Percentiles rank a stretch among this genome's conserved stretches.
These are phyloP conservation scores for Microbotryomycetes sp. DNA, from an alignment of 1,284 basidiomycete species.

Conservation along the genomic window DNA sequence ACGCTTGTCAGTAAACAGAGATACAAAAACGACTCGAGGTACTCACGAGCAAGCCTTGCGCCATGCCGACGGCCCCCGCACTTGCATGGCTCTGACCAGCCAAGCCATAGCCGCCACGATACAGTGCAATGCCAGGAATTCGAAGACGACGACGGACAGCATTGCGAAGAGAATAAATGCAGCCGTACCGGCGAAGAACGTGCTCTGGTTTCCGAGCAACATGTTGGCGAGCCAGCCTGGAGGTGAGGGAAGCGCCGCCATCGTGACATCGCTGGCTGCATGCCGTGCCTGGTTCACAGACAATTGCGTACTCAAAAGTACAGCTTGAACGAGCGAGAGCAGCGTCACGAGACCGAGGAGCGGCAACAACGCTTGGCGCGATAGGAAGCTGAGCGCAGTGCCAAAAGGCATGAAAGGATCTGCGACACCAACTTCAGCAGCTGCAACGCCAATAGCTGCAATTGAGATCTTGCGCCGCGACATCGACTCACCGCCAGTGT, in stretches of 20 bases:
- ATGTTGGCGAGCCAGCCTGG: slow-evolving; percentile 24
- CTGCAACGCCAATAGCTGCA: not conserved
- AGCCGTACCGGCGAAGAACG: slow-evolving; percentile 16
- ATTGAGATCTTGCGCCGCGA: not conserved
- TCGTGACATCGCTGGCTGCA: not conserved
- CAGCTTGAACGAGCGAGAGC: slow-evolving; percentile 15
- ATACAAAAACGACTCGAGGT: not conserved
- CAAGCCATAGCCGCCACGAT: slow-evolving; percentile 7
- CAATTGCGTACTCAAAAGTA: slow-evolving; percentile 5
- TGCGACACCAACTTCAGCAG: not conserved
- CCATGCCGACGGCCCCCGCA: not conserved
- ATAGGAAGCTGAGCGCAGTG: slow-evolving; percentile 7
- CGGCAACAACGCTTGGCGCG: slow-evolving; percentile 1
- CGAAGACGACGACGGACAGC: slow-evolving; percentile 10
- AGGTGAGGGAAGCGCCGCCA: not conserved
- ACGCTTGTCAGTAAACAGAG: not conserved
- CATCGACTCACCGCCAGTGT: slow-evolving; percentile 14
- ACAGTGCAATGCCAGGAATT: slow-evolving; percentile 7
- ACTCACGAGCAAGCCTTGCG: not conserved
- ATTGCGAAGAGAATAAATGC: slow-evolving; percentile 20
- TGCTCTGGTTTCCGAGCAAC: slow-evolving; percentile 25
- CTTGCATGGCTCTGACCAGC: not conserved
- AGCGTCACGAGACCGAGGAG: slow-evolving; percentile 9
- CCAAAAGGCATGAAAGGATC: slow-evolving; percentile 17
- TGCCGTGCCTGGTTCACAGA: not conserved